These are phyloP conservation scores for Cryptosporidium sp. DNA, from an alignment of 169 alveolate genomes.

Conservation along the genomic window DNA sequence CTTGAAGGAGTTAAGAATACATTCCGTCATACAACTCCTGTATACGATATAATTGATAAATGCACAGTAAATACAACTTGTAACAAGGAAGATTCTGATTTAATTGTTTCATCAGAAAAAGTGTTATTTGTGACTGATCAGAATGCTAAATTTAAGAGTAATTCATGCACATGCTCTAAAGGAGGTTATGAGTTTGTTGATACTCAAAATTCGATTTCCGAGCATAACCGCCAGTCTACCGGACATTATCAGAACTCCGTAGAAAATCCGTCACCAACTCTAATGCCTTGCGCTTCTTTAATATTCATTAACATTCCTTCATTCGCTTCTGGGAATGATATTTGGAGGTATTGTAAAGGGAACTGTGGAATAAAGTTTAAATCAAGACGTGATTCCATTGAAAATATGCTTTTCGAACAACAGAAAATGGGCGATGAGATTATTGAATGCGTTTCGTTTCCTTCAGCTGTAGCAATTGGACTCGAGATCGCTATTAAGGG, in stretches of 20 bases:
- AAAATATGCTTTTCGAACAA: conserved; percentile 48
- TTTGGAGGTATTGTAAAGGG: conserved; percentile 79
- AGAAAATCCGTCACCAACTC: conserved; percentile 9
- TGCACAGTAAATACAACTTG: conserved; percentile 39
- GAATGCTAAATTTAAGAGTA: conserved; percentile 1
- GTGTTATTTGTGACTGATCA: conserved; percentile 57
- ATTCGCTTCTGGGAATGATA: conserved; percentile 83
- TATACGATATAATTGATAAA: conserved; percentile 52
- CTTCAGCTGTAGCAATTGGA: conserved; percentile 77
- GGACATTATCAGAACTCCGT: conserved; percentile 23
- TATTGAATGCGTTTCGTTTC: conserved; percentile 76
- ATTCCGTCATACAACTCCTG: conserved; percentile 67
- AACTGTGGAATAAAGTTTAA: conserved; percentile 55
- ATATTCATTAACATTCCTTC: conserved; percentile 80
- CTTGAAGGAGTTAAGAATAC: conserved; percentile 65
- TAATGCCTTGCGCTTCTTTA: conserved; percentile 78
- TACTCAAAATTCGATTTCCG: conserved; percentile 8
- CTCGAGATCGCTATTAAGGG: conserved; percentile 75
- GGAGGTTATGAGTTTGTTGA: conserved; percentile 27
- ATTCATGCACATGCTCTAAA: conserved; percentile 44
- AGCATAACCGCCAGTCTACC: neutral
- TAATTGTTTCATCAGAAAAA: conserved; percentile 17
- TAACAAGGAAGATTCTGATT: conserved; percentile 17
- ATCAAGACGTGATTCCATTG: conserved; percentile 35
- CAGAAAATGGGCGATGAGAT: conserved; percentile 77